Conservation (phyloP, 495 filamentous ascomycete genomes). For the Cairneyella variabilis region DNA sequence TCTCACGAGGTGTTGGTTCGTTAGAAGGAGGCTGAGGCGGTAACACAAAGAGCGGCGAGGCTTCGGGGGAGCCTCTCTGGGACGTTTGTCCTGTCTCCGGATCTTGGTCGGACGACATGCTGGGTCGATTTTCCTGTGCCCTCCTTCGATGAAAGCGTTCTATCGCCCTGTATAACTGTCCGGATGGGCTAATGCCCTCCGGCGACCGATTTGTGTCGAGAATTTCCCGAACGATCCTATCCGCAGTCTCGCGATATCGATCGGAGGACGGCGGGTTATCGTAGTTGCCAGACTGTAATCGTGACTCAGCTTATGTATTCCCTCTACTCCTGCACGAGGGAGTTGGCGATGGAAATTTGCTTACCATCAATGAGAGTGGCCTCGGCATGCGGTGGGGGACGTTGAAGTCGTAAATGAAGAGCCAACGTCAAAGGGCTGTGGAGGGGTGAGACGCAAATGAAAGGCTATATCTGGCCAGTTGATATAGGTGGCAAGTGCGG, state of each 20-base stretch:
- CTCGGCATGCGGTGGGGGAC: slow-evolving; percentile 15
- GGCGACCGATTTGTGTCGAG: slow-evolving; percentile 35
- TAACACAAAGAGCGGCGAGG: slow-evolving; percentile 18
- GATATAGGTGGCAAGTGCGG: too few species aligned
- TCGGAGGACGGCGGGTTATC: slow-evolving; percentile 51
- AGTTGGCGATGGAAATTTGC: background rate
- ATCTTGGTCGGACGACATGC: slow-evolving; percentile 19
- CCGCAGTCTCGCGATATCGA: slow-evolving; percentile 34
- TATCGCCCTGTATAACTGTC: slow-evolving; percentile 41
- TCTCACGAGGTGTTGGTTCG: slow-evolving; percentile 2
- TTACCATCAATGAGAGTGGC: slow-evolving; percentile 22
- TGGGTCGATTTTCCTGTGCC: background rate
- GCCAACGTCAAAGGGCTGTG: background rate
- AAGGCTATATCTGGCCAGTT: too few species aligned
- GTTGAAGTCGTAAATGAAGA: background rate
- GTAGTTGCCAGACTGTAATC: slow-evolving; percentile 54
- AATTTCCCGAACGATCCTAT: slow-evolving; percentile 35
- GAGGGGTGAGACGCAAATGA: background rate
- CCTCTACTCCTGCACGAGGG: background rate
- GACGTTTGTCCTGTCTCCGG: background rate
- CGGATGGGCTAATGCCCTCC: slow-evolving; percentile 35
- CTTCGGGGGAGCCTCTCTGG: slow-evolving; percentile 6
- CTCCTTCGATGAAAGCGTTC: slow-evolving; percentile 34
- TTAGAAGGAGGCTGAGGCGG: slow-evolving; percentile 6
- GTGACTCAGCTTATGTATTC: slow-evolving; percentile 6